Base-by-base conservation (phyloP, 345 rosid species). In the Gynandropsis gynandra region DNA sequence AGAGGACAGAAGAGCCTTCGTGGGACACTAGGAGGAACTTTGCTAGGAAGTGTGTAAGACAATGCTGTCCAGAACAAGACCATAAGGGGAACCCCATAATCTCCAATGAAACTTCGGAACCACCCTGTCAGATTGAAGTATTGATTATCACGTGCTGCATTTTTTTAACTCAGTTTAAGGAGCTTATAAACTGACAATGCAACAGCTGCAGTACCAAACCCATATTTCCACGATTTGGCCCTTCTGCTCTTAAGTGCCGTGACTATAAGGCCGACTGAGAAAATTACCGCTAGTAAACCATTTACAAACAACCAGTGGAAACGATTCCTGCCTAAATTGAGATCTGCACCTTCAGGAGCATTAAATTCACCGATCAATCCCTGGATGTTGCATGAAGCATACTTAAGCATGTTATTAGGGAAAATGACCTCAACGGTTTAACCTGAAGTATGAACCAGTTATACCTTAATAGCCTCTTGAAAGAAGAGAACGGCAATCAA, bases 71-170 rank as follows among this genome's bases (percentile, higher is more conserved):
- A 88, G 1, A 76, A 16, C 56, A 88, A 41, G 10, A 88, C 88
- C 95, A 78, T 80, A 11, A 84, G 58, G 10, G 95, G 95, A 63
- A 84, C 83, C 31, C 94, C 94, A 24, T 87, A 81, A 52, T 87
- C 94, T 58, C 94, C 94, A 32, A 73, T 67, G 52, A 88, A 71
- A 34, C 82, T 64, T 36, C 97, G 72, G 39, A 88, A 45, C 80
- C 88, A 75, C 8, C 89, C 87, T 81, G 74, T 17, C 34, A 47
- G 5, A 24, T 5, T 2, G 1, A 7, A 41, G 10, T 16, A 10
- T 11, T 51, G 9, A 19, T 20, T 1, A 35, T 50, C 6, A 8
- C 49, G 43, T 33, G 34, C 37, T 37, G 34, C 38, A 36, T 16
- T 16, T 50, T n/a, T 4, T 50, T 21, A 12, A 10, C 40, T 35